A percentile compares a stretch with the other conserved stretches of the same genome.
Evolutionary conservation across 257 asterid genomes (phyloP).

Genomic region (Petunia secreta): DNA sequence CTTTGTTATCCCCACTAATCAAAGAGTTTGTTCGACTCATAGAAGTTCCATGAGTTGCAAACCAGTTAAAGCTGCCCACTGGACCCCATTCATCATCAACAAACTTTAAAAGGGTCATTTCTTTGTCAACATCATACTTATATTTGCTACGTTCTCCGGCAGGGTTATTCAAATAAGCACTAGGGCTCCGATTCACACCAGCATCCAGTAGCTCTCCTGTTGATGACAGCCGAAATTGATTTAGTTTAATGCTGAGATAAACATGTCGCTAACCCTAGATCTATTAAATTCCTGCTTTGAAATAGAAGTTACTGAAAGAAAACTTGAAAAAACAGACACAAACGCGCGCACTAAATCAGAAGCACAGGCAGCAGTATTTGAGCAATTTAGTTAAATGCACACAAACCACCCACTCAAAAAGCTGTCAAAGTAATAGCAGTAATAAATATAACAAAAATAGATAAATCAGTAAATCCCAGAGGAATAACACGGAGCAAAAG

Average conservation of each 20-base stretch:
- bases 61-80: conserved; percentile 99
- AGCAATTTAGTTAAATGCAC: conserved; percentile 9
- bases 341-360: neutral
- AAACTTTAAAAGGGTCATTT: conserved; percentile 93
- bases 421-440: neutral
- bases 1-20: conserved; percentile 99
- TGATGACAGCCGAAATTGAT: conserved; percentile 34
- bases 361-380: neutral
- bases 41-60: conserved; percentile 99
- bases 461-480: neutral
- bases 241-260: conserved; percentile 26
- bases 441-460: neutral
- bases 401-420: conserved; percentile 14
- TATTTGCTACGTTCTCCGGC: conserved; percentile 84
- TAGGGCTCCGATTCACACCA: conserved; percentile 94
- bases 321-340: neutral
- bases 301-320: neutral
- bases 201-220: conserved; percentile 94
- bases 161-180: conserved; percentile 94
- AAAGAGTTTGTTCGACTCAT: conserved; percentile 95
- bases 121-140: conserved; percentile 84
- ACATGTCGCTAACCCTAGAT: neutral
- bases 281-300: neutral
- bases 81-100: conserved; percentile 95
- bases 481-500: conserved; percentile 10